phyloP scores from a whole-genome alignment of 2,329 filamentous ascomycete species.

The Acrodontium crateriforme region DNA sequence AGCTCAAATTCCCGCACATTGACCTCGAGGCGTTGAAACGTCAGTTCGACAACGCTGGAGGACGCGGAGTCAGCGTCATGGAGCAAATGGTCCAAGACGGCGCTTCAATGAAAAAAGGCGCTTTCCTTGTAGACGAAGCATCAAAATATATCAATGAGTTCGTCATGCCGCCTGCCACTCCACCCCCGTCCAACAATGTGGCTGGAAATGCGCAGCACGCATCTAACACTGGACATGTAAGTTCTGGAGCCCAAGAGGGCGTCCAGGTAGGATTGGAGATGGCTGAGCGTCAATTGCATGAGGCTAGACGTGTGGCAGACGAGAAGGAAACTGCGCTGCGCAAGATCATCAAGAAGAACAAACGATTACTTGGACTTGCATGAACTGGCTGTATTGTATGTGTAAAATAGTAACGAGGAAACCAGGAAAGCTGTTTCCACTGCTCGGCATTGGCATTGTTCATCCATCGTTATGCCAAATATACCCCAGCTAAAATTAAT shows the following conservation, averaged over 20 bases:
- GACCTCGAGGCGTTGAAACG: slow-evolving; percentile 19
- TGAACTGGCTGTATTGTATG: too few species aligned
- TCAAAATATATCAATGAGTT: slow-evolving; percentile 25
- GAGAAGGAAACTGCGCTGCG: slow-evolving; percentile 21
- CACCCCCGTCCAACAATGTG: slow-evolving; percentile 11
- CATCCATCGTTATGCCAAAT: too few species aligned
- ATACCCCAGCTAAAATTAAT: too few species aligned
- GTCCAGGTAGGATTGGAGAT: slow-evolving; percentile 14
- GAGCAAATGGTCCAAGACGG: slow-evolving; percentile 26
- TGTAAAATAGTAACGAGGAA: too few species aligned
- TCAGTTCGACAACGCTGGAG: slow-evolving; percentile 14
- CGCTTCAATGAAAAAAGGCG: slow-evolving; percentile 21
- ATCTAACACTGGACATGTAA: too few species aligned
- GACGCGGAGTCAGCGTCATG: slow-evolving; percentile 22
- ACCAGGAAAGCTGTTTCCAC: too few species aligned
- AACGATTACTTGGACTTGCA: slow-evolving; percentile 17
- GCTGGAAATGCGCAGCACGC: too few species aligned
- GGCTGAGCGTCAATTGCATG: slow-evolving; percentile 17
- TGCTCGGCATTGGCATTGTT: too few species aligned
- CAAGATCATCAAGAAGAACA: slow-evolving; percentile 24
- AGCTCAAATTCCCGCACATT: slow-evolving; percentile 17
- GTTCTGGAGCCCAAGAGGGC: slow-evolving; percentile 2
- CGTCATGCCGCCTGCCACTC: slow-evolving; percentile 23
- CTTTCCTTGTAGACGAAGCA: slow-evolving; percentile 24
- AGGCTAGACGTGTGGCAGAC: slow-evolving; percentile 20